Base-by-base conservation (phyloP, 2,329 filamentous ascomycete genomes). In the Grosmannia serpens region DNA sequence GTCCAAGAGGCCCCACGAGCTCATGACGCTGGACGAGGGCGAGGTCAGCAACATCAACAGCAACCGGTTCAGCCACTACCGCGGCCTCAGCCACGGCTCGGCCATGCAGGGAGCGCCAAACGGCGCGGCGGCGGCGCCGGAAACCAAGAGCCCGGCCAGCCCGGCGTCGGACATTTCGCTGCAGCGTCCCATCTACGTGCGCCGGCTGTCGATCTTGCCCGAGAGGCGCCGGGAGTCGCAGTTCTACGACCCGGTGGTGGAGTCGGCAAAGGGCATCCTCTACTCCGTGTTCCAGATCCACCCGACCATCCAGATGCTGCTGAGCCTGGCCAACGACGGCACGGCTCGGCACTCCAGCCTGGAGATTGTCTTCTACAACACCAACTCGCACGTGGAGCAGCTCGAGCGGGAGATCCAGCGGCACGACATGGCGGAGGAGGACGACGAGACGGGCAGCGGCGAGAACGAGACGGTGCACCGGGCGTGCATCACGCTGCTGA, bases 261-360 rank as follows among this genome's bases (percentile, higher is more conserved):
- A 87, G 66, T 79, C 81, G 17, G 83, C 84, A 33, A 86, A 86
- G 66, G 83, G 83, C 31, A 81, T 86, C 27, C 74, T 86, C 2
- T 86, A 85, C 67, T 82, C 84, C 4, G 77, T 86, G 33, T 86
- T 86, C 62, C 83, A 86, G 67, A 83, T 86, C 29, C 84, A 87
- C 62, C 83, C 83, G 6, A 82, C 83, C 71, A 84, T 87, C 60
- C 83, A 86, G 68, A 82, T 81, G 70, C 73, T 87, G 57, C 82
- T 85, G 69, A 77, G 80, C 50, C 73, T 86, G 54, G 79, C 82
- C 53, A 81, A 77, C 63, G 82, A 86, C 60, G 80, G 78, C 35
- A 81, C 80, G 11, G 73, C 77, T 26, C 84, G 83, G 66, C 74
- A 82, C 55, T 85, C 83, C 4, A 85, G 82, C 62, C 77, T 87